phyloP scores from a whole-genome alignment of 352 stramenopile genomes.

The Phytophthora melonis region DNA sequence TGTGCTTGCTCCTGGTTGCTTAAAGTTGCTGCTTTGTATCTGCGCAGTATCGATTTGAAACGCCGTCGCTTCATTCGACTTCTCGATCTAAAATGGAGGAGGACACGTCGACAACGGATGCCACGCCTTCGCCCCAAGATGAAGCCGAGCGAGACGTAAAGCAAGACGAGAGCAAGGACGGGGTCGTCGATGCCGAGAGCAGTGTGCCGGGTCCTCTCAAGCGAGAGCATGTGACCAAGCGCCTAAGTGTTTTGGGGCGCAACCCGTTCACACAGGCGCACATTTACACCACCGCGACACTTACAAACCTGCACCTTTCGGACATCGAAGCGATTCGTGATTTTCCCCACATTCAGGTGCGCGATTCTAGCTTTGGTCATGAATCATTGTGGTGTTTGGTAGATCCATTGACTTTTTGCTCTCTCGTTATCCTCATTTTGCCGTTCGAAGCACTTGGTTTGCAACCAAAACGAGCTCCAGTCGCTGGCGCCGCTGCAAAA shows the following conservation, averaged over 20 bases:
- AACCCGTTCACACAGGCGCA: slow-evolving; percentile 73
- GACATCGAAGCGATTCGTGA: slow-evolving; percentile 54
- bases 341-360: slow-evolving; percentile 74
- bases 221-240: slow-evolving; percentile 42
- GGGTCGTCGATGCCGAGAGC: slow-evolving; percentile 3
- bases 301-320: slow-evolving; percentile 46
- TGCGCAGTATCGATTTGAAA: slow-evolving; percentile 10
- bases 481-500: slow-evolving; percentile 57
- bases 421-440: background rate
- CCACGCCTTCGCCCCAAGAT: background rate
- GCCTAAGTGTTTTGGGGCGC: slow-evolving; percentile 61
- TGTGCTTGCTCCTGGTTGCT: slow-evolving; percentile 2
- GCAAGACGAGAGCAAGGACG: background rate
- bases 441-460: slow-evolving; percentile 62
- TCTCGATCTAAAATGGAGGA: slow-evolving; percentile 6
- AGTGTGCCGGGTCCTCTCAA: slow-evolving; percentile 31
- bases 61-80: slow-evolving; percentile 22
- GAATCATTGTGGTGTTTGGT: background rate
- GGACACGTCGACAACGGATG: slow-evolving; percentile 17
- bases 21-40: background rate
- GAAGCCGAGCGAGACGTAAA: slow-evolving; percentile 8
- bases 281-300: slow-evolving; percentile 68
- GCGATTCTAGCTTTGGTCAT: background rate
- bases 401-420: background rate
- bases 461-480: slow-evolving; percentile 57